These are phyloP conservation scores for Xylariaceae sp. DNA, from an alignment of 2,329 filamentous ascomycete species.

Conservation along the genomic window DNA sequence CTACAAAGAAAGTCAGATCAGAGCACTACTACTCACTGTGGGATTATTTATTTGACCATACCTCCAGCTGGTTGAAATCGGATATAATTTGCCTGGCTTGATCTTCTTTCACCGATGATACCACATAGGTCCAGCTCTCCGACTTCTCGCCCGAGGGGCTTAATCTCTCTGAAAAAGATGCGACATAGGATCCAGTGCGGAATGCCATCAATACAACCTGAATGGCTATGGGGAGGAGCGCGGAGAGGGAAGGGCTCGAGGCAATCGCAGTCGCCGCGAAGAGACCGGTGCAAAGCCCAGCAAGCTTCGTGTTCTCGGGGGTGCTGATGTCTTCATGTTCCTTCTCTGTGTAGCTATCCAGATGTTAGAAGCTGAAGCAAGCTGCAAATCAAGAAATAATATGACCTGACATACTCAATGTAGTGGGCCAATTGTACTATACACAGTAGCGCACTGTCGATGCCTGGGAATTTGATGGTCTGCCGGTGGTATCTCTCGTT, in stretches of 20 bases:
- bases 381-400: neutral
- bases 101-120: conserved; percentile 50
- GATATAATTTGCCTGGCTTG: conserved; percentile 46
- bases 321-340: conserved; percentile 49
- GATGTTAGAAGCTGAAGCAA: conserved; percentile 26
- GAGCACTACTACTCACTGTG: neutral
- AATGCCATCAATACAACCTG: conserved; percentile 63
- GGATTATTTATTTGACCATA: conserved; percentile 29
- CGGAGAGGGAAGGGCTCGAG: conserved; percentile 55
- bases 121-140: conserved; percentile 62
- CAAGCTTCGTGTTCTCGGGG: conserved; percentile 47
- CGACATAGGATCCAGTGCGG: conserved; percentile 55
- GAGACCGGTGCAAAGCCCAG: conserved; percentile 64
- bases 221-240: conserved; percentile 57
- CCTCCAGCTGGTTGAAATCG: conserved; percentile 54
- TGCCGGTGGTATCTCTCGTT: conserved; percentile 59
- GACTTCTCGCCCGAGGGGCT: conserved; percentile 39
- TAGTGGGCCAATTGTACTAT: conserved; percentile 63
- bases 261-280: conserved; percentile 65
- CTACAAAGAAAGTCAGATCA: conserved; percentile 28
- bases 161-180: conserved; percentile 44
- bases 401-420: conserved; percentile 51
- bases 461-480: conserved; percentile 51
- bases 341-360: conserved; percentile 46
- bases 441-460: conserved; percentile 61